Evolutionary conservation across 805 yeast species (phyloP).

Genomic region (Myxozyma vanderwaltii): DNA sequence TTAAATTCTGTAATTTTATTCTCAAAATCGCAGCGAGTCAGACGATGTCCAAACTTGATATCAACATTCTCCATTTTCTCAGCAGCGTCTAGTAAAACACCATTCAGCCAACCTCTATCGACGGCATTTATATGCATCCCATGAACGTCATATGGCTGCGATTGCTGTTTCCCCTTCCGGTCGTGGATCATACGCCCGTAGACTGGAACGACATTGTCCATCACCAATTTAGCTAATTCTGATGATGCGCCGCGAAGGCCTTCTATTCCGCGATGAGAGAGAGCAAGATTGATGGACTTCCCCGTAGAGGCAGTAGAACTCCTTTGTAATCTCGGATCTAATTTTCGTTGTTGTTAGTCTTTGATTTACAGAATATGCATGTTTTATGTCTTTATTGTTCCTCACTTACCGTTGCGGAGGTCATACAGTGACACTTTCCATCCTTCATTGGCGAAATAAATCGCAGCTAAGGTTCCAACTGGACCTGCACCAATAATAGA

Average conservation of each 20-base stretch:
- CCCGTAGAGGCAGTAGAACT: constrained; percentile 24
- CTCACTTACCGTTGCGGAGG: constrained; percentile 64
- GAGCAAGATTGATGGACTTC: constrained; percentile 78
- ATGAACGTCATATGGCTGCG: constrained; percentile 75
- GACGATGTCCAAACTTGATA: constrained; percentile 58
- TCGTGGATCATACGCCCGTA: constrained; percentile 88
- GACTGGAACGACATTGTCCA: constrained; percentile 76
- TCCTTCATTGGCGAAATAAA: constrained; percentile 76
- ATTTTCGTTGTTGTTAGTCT: neutral
- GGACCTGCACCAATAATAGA: constrained; percentile 81
- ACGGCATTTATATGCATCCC: constrained; percentile 87
- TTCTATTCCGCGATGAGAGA: constrained; percentile 78
- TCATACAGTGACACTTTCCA: constrained; percentile 74
- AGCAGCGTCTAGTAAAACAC: constrained; percentile 63
- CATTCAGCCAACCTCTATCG: constrained; percentile 71
- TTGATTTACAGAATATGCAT: neutral
- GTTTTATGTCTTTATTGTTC: neutral
- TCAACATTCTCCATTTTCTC: constrained; percentile 49
- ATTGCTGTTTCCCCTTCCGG: constrained; percentile 58
- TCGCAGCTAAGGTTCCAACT: constrained; percentile 81
- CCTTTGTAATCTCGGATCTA: constrained; percentile 20
- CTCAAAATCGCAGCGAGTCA: constrained; percentile 48
- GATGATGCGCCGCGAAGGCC: constrained; percentile 66
- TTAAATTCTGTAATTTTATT: constrained; percentile 36
- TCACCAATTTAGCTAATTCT: constrained; percentile 56